Evolutionary conservation across 129 eudicot species (phyloP).

Genomic region (Lactuca sativa): DNA sequence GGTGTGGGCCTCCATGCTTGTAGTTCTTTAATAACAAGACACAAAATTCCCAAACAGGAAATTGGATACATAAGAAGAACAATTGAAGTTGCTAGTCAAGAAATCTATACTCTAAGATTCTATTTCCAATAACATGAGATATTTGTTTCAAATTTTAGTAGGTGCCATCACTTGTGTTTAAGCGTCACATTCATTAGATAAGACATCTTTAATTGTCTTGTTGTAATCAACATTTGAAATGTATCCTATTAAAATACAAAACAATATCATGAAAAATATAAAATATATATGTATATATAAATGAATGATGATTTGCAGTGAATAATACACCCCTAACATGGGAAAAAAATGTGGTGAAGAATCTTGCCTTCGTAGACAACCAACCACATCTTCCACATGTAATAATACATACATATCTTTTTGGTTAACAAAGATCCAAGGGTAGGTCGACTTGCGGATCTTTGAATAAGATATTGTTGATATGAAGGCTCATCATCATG

Average conservation of each 20-base stretch:
- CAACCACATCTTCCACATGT: slow-evolving; percentile 28
- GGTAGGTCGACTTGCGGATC: slow-evolving; percentile 26
- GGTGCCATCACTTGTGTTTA: neutral
- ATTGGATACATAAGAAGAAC: too few species aligned
- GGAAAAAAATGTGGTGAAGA: slow-evolving; percentile 18
- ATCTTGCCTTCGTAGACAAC: slow-evolving; percentile 17
- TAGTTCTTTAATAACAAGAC: too few species aligned
- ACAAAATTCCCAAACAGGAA: neutral
- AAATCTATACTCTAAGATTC: neutral
- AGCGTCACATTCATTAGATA: neutral
- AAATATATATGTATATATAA: neutral
- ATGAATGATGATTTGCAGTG: neutral
- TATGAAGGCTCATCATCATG: slow-evolving; percentile 23
- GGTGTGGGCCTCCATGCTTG: too few species aligned
- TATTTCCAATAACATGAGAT: neutral
- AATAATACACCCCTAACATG: slow-evolving; percentile 10
- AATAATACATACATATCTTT: slow-evolving; percentile 12
- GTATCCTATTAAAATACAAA: neutral
- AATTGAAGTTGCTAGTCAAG: neutral
- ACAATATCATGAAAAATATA: neutral
- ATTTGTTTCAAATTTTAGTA: neutral
- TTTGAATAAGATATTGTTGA: slow-evolving; percentile 17
- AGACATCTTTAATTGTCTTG: neutral
- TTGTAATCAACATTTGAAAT: neutral
- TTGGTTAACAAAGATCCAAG: slow-evolving; percentile 18